These are phyloP conservation scores for Alternaria viburni DNA, from an alignment of 2,329 filamentous ascomycete species.

Conservation along the genomic window DNA sequence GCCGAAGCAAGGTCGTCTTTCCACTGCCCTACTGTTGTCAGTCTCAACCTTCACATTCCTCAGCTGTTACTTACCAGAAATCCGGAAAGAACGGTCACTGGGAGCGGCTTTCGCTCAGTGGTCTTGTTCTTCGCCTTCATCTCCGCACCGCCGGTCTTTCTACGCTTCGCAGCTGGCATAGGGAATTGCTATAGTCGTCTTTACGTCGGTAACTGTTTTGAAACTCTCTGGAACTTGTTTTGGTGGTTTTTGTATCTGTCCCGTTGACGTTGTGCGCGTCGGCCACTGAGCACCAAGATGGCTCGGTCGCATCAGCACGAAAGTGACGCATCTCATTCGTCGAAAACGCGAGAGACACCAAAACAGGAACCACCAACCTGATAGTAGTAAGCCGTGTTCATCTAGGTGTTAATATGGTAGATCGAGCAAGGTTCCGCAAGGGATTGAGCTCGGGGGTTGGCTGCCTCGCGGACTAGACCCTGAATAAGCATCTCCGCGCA, in stretches of 20 bases:
- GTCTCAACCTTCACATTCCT: background rate
- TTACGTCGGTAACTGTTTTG: background rate
- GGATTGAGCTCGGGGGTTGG: background rate
- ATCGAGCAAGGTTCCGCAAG: background rate
- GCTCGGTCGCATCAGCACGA: slow-evolving; percentile 37
- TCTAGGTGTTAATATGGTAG: background rate
- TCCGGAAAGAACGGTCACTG: slow-evolving; percentile 66
- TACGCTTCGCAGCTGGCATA: slow-evolving; percentile 31
- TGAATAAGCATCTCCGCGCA: background rate
- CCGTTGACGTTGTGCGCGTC: slow-evolving; percentile 21
- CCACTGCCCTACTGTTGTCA: slow-evolving; percentile 65
- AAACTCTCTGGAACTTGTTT: background rate
- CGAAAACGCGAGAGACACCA: background rate
- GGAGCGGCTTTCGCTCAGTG: slow-evolving; percentile 50
- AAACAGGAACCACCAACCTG: background rate
- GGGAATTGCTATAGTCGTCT: background rate
- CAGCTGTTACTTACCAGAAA: slow-evolving; percentile 56
- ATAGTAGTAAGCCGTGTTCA: background rate
- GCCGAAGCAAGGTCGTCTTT: slow-evolving; percentile 73
- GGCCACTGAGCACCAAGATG: slow-evolving; percentile 43
- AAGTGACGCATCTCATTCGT: slow-evolving; percentile 18
- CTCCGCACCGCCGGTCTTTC: slow-evolving; percentile 18
- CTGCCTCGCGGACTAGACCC: background rate
- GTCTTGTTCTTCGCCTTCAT: slow-evolving; percentile 14
- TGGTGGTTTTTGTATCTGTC: slow-evolving; percentile 26